Percentiles rank a stretch among this genome's conserved stretches.
Conservation (phyloP, 2,329 filamentous ascomycete genomes). For the Aspergillus sp. region DNA sequence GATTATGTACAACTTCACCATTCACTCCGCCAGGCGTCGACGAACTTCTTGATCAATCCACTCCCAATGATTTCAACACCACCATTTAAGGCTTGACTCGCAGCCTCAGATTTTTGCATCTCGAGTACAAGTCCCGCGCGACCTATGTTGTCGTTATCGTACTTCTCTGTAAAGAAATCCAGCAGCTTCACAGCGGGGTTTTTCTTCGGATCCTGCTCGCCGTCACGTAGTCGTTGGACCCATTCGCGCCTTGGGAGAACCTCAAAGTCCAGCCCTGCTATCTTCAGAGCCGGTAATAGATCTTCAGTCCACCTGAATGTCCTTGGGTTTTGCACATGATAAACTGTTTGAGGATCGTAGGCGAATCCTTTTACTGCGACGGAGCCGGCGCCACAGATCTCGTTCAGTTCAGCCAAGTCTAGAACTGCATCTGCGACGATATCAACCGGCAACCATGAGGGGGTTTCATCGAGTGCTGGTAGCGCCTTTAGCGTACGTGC, state of each 20-base stretch:
- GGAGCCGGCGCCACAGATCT: neutral
- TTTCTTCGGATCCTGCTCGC: conserved; percentile 52
- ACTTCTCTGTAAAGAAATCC: conserved; percentile 59
- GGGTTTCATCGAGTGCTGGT: conserved; percentile 20
- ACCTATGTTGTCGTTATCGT: conserved; percentile 33
- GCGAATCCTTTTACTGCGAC: neutral
- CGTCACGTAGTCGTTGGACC: conserved; percentile 42
- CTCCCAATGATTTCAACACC: conserved; percentile 16
- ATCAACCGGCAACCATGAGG: conserved; percentile 21
- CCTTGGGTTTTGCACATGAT: conserved; percentile 20
- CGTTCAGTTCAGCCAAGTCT: conserved; percentile 8
- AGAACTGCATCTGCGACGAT: conserved; percentile 16
- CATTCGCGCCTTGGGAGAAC: conserved; percentile 37
- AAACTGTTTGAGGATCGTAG: conserved; percentile 9
- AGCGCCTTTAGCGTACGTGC: conserved; percentile 30
- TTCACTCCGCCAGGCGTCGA: conserved; percentile 11
- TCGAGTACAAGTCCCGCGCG: neutral
- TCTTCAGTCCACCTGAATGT: conserved; percentile 42
- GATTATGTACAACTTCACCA: conserved; percentile 2
- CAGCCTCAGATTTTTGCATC: conserved; percentile 8
- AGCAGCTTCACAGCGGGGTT: conserved; percentile 60
- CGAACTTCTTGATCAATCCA: conserved; percentile 17
- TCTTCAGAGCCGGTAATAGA: conserved; percentile 39
- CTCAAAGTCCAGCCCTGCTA: conserved; percentile 37
- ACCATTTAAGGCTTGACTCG: conserved; percentile 7